phyloP scores from a whole-genome alignment of 2,329 filamentous ascomycete genomes.

The Malbranchea cinnamomea region DNA sequence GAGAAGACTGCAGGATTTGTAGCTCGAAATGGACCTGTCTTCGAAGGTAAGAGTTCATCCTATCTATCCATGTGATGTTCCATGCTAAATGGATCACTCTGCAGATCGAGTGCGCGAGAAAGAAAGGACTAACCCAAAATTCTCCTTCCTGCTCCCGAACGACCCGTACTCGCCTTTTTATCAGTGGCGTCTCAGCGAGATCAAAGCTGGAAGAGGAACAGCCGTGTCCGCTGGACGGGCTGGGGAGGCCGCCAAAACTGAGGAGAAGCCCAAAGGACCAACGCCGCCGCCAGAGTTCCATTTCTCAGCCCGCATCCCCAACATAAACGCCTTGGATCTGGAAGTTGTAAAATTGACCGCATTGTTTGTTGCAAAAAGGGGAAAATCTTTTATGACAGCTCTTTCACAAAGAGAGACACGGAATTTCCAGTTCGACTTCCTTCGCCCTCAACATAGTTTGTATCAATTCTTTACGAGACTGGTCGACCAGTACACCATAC shows the following conservation, averaged over 20 bases:
- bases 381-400: conserved; percentile 78
- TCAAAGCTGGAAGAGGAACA: conserved; percentile 69
- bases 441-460: conserved; percentile 86
- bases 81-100: conserved; percentile 1
- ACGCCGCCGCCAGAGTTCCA: conserved; percentile 73
- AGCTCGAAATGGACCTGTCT: conserved; percentile 47
- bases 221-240: conserved; percentile 60
- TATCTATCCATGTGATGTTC: not conserved
- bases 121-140: conserved; percentile 72
- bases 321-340: conserved; percentile 88
- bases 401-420: conserved; percentile 75
- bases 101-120: conserved; percentile 68
- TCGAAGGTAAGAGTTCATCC: conserved; percentile 40
- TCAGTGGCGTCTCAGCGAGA: conserved; percentile 75
- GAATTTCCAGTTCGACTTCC: conserved; percentile 92
- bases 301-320: conserved; percentile 93
- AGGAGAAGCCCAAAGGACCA: conserved; percentile 63
- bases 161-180: conserved; percentile 86
- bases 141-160: conserved; percentile 65
- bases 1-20: conserved; percentile 95
- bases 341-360: conserved; percentile 62
- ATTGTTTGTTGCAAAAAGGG: conserved; percentile 83
- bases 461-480: conserved; percentile 90
- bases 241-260: conserved; percentile 43
- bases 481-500: conserved; percentile 80